phyloP scores from a whole-genome alignment of 352 stramenopile species.

The Phytophthora fragariae region DNA sequence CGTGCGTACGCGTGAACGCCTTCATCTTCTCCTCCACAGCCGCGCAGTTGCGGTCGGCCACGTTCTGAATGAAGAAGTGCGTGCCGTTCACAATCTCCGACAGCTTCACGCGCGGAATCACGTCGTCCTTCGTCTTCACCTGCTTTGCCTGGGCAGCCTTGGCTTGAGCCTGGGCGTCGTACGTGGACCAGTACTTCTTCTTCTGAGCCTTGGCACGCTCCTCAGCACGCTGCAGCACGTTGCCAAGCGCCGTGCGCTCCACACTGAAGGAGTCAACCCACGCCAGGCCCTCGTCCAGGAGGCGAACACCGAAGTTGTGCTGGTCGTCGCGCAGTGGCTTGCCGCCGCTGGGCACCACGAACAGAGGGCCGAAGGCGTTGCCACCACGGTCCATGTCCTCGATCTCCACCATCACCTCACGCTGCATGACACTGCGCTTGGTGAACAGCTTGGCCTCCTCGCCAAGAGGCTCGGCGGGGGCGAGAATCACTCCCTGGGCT shows the following conservation, averaged over 20 bases:
- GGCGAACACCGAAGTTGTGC: slow-evolving; percentile 91
- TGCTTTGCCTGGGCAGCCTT: slow-evolving; percentile 59
- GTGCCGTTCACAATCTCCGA: slow-evolving; percentile 95
- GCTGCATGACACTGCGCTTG: slow-evolving; percentile 91
- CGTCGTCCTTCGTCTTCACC: slow-evolving; percentile 69
- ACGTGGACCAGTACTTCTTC: slow-evolving; percentile 94
- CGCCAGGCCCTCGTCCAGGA: slow-evolving; percentile 94
- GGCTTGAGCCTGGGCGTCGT: slow-evolving; percentile 67
- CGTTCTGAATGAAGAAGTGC: slow-evolving; percentile 95
- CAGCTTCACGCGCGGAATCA: slow-evolving; percentile 85
- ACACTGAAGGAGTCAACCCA: slow-evolving; percentile 94
- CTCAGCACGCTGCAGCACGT: slow-evolving; percentile 84
- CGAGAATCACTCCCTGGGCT: slow-evolving; percentile 90
- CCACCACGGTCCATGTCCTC: slow-evolving; percentile 95
- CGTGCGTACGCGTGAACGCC: slow-evolving; percentile 90
- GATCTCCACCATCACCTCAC: slow-evolving; percentile 92
- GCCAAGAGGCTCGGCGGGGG: slow-evolving; percentile 86
- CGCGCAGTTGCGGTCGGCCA: slow-evolving; percentile 85
- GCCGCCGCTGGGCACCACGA: slow-evolving; percentile 50
- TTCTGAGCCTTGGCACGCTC: slow-evolving; percentile 91
- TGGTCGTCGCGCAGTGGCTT: slow-evolving; percentile 60
- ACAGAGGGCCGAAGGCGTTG: slow-evolving; percentile 91
- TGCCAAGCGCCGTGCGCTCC: slow-evolving; percentile 88
- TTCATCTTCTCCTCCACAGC: slow-evolving; percentile 95
- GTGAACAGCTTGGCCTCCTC: slow-evolving; percentile 91